Evolutionary conservation across 1,284 basidiomycete species (phyloP).

Genomic region (Marasmius tenuissimus): DNA sequence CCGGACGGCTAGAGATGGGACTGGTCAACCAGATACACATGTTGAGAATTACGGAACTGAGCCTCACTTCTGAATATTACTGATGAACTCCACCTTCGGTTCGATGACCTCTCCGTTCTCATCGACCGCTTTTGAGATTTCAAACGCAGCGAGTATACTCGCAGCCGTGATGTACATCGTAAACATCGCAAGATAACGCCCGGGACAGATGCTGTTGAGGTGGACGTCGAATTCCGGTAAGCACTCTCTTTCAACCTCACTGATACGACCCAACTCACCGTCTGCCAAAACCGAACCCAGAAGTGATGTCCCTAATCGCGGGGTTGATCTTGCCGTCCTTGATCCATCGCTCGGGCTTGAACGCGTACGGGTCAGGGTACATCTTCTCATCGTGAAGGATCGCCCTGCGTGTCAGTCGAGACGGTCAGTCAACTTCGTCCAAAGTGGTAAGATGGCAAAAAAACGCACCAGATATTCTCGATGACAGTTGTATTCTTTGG

Average conservation of each 20-base stretch:
- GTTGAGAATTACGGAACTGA: not conserved
- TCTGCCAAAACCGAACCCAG: slow-evolving; percentile 7
- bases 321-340: not conserved
- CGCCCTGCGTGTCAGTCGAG: slow-evolving; percentile 7
- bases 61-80: not conserved
- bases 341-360: slow-evolving; percentile 6
- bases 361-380: slow-evolving; percentile 5
- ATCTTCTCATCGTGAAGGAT: slow-evolving; percentile 15
- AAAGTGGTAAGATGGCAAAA: too few species aligned
- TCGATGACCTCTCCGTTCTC: too few species aligned
- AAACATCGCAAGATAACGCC: not conserved
- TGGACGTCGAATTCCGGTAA: not conserved
- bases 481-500: not conserved
- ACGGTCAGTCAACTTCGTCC: too few species aligned
- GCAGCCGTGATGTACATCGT: too few species aligned
- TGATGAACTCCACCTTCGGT: not conserved
- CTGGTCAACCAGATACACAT: too few species aligned
- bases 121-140: too few species aligned
- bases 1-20: not conserved
- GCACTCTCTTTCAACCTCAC: not conserved
- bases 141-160: too few species aligned
- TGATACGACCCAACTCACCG: not conserved
- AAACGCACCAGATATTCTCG: not conserved
- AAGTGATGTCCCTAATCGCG: not conserved
- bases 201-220: not conserved